Base-by-base conservation (phyloP, 2,329 filamentous ascomycete genomes). In the Scytalidium sp. region DNA sequence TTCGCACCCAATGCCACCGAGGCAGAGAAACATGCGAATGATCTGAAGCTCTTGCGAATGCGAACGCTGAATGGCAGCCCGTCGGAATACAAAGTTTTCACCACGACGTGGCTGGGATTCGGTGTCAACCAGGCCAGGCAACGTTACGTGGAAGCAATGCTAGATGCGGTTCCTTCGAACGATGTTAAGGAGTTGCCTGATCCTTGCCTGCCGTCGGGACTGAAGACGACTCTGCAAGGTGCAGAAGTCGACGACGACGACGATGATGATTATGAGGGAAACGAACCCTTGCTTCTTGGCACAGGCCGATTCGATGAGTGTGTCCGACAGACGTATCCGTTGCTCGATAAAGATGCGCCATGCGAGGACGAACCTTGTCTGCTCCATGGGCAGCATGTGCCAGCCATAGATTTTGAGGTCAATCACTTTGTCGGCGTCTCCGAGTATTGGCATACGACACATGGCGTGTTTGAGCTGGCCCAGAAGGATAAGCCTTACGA, bases 371-470 rank as follows among this genome's bases (percentile, higher is more conserved):
- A 85, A 21, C 94, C 95, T 0, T 99, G 94, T 67, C 74, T 99
- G 27, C 76, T 99, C 36, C 90, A 97, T 60, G 92, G 94, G 1
- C 84, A 93, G 55, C 91, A 97, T 64, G 91, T 94, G 1, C 94
- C 94, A 1, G 89, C 90, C 3, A 97, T 99, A 56, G 94, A 99
- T 66, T 99, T 97, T 63, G 87, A 94, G 54, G 85, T 97, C 29
- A 99, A 99, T 61, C 95, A 97, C 67, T 99, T 99, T 62, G 86
- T 99, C 22, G 94, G 94, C 10, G 93, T 99, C 3, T 97, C 93
- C 1, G 94, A 99, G 65, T 99, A 96, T 70, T 99, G 94, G 93
- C 94, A 99, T 67, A 96, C 93, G 0, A 99, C 94, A 0, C 94
- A 99, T 61, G 91, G 94, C 48, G 86, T 97, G 2, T 97, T 99